These are phyloP conservation scores for Alternaria burnsii DNA, from an alignment of 2,329 filamentous ascomycete species.

Conservation along the genomic window DNA sequence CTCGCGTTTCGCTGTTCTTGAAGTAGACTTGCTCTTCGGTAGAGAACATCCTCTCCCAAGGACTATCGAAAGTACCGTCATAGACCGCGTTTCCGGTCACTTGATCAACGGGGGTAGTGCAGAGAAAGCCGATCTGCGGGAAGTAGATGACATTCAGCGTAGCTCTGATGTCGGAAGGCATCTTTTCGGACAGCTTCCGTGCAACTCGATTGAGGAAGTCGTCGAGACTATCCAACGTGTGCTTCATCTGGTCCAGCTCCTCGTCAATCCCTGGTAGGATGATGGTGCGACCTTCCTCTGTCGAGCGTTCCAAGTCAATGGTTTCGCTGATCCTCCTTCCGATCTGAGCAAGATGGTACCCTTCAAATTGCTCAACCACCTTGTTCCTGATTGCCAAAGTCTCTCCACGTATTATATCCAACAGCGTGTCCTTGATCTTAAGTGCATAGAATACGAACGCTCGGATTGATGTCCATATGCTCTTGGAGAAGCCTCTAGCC, in stretches of 20 bases:
- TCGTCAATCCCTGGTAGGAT: slow-evolving; percentile 76
- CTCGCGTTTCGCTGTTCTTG: slow-evolving; percentile 82
- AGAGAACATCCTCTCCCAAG: slow-evolving; percentile 81
- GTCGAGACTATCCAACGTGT: slow-evolving; percentile 79
- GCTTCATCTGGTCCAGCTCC: slow-evolving; percentile 80
- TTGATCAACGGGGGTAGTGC: slow-evolving; percentile 72
- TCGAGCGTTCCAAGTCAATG: slow-evolving; percentile 79
- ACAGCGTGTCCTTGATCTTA: slow-evolving; percentile 71
- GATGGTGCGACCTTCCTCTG: slow-evolving; percentile 73
- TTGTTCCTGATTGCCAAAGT: slow-evolving; percentile 63
- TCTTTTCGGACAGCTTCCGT: slow-evolving; percentile 66
- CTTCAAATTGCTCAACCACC: slow-evolving; percentile 67
- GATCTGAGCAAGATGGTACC: slow-evolving; percentile 67
- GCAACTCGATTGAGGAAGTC: slow-evolving; percentile 75
- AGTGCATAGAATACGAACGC: slow-evolving; percentile 76
- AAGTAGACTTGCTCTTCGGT: slow-evolving; percentile 79
- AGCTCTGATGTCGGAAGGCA: slow-evolving; percentile 65
- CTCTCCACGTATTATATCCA: slow-evolving; percentile 64
- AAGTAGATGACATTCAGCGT: slow-evolving; percentile 84
- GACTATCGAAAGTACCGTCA: slow-evolving; percentile 65
- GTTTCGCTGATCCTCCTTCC: slow-evolving; percentile 76
- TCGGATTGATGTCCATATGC: slow-evolving; percentile 76
- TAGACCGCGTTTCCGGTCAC: slow-evolving; percentile 68
- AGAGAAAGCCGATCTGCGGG: slow-evolving; percentile 89
- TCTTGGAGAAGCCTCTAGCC: slow-evolving; percentile 66